Base-by-base conservation (phyloP, 345 rosid species). In the Eucalyptus sideroxylon region DNA sequence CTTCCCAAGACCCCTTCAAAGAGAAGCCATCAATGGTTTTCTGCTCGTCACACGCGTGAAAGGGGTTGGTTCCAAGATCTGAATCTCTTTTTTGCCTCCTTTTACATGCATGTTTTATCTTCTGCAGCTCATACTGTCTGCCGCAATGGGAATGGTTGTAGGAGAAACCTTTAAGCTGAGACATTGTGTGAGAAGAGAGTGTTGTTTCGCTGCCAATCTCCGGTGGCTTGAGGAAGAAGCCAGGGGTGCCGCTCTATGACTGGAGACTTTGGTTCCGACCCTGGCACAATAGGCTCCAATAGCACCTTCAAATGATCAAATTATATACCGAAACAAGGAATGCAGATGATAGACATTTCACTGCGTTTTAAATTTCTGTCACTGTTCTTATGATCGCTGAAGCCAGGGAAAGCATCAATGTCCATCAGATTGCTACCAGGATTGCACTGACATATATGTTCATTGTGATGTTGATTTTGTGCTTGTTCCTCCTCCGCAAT, bases 251-350 rank as follows among this genome's bases (percentile, higher is more conserved):
- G 13, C 80, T 88, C 49, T 91, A 15, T 65, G 51, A 53, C 88
- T 86, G 16, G 91, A 49, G n/a, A 93, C 90, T 55, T 86, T 91
- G 50, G 93, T 89, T 89, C 95, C 94, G 47, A 93, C 92, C 37
- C 86, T 92, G 30, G 92, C 80, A 77, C 94, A 93, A 88, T 94
- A 95, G 23, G 91, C 91, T 72, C 97, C 94, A 40, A 94, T 67
- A 2, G 95, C 90, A 89, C 95, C 97, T 53, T 59, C 72, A 80
- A 34, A 69, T 9, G 81, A 69, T 21, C 81, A 69, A 34, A 69
- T 26, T 42, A 69, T 34, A n/a, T 7, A 15, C 49, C 8, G 7
- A 27, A 87, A 47, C 37, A 45, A 31, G 37, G 27, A 31, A 14
- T 17, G 45, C 21, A 51, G 31, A 87, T 12, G 55, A 60, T 56